These are phyloP conservation scores for Aspergillus pseudotamarii DNA, from an alignment of 2,329 filamentous ascomycete species.

Conservation along the genomic window DNA sequence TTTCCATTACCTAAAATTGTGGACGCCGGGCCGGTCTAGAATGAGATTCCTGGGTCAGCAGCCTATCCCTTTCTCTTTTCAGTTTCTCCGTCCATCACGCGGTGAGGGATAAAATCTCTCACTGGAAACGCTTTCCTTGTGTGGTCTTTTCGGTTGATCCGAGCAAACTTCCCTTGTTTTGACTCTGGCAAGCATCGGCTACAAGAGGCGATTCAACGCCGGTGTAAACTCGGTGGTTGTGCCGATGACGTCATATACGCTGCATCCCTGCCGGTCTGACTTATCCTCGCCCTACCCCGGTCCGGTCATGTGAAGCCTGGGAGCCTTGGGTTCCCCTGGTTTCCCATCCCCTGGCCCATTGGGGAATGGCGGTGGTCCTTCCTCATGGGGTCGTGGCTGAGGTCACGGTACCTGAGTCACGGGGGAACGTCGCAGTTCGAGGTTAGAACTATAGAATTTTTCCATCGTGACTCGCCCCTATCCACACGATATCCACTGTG, in stretches of 20 bases:
- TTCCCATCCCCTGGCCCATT: neutral
- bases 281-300: neutral
- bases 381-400: too few species aligned
- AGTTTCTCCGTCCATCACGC: neutral
- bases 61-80: neutral
- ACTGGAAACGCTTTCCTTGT: neutral
- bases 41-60: neutral
- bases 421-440: too few species aligned
- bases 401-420: too few species aligned
- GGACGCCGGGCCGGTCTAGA: neutral
- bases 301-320: neutral
- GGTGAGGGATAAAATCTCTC: constrained; percentile 2
- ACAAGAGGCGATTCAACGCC: neutral
- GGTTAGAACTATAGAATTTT: too few species aligned
- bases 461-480: too few species aligned
- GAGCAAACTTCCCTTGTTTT: neutral
- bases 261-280: neutral
- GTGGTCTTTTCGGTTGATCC: neutral
- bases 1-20: neutral
- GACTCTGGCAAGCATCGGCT: neutral
- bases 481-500: too few species aligned
- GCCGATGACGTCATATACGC: neutral
- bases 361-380: too few species aligned
- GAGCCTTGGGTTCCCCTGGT: neutral
- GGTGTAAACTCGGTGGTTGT: neutral